phyloP scores from a whole-genome alignment of 768 basidiomycete genomes.

The Roridomyces roridus region DNA sequence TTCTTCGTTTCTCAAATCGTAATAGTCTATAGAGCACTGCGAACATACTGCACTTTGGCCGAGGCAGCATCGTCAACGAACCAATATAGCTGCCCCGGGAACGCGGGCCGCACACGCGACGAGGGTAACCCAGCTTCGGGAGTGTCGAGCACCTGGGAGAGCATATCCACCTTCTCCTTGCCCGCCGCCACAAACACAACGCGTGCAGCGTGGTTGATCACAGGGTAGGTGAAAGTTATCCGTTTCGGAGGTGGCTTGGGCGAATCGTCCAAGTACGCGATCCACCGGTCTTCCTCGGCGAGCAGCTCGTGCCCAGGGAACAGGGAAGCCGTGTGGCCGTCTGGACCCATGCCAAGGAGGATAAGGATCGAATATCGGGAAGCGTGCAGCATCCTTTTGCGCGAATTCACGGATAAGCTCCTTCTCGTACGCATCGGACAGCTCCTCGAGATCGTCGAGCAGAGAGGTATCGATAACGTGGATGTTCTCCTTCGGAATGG shows the following conservation, averaged over 20 bases:
- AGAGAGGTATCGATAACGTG: constrained; percentile 78
- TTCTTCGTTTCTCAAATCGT: no score
- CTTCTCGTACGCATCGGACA: constrained; percentile 81
- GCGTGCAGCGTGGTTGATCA: constrained; percentile 87
- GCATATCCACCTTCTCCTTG: constrained; percentile 77
- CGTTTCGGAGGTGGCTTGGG: constrained; percentile 92
- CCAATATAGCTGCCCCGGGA: constrained; percentile 91
- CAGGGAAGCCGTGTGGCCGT: constrained; percentile 97
- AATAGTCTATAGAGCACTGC: constrained; percentile 52
- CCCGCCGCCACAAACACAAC: constrained; percentile 92
- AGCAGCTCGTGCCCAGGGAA: constrained; percentile 94
- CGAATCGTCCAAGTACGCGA: constrained; percentile 90
- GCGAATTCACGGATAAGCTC: constrained; percentile 91
- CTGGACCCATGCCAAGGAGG: constrained; percentile 94
- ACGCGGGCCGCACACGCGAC: constrained; percentile 76
- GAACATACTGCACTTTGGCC: constrained; percentile 61
- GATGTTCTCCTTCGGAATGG: constrained; percentile 78
- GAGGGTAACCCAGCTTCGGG: constrained; percentile 85
- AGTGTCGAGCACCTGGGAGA: constrained; percentile 76
- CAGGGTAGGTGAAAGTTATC: constrained; percentile 91
- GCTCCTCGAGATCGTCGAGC: constrained; percentile 79
- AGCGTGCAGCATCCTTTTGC: constrained; percentile 90
- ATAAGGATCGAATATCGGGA: constrained; percentile 98
- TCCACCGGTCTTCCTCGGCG: constrained; percentile 90
- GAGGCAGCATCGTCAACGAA: constrained; percentile 91